Evolutionary conservation across 2,329 filamentous ascomycete genomes (phyloP), one percentile per base, ranked within the genome.

Genomic region (Paraphaeosphaeria sporulosa): DNA sequence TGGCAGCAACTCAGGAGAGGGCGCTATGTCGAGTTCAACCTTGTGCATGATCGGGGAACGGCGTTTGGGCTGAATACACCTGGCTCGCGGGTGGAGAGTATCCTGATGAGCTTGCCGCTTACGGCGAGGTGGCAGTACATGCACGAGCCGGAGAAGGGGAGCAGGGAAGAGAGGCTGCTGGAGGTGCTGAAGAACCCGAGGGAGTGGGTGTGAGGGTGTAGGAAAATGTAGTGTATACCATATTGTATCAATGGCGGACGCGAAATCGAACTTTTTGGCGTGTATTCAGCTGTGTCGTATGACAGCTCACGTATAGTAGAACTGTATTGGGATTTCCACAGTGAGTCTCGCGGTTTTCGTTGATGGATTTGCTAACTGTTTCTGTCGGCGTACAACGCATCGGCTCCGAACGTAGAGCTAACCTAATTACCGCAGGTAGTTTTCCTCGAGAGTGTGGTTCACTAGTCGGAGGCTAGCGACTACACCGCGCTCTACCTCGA

Each of bases 1-100:
- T 99, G 95, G 95, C 95, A 99, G 82, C 95, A 98, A 82, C 84
- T 99, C 64, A 87, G 95, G 52, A 84, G 95, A 66, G 95, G 95
- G n/a, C 86, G 93, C 71, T 99, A 99, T 76, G 95, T 99, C 64
- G 95, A 99, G 80, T 99, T 99, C 80, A 99, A 99, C 80, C 85
- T 99, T 40, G 93, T 99, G 58, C 94, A 99, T 80, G 95, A 99
- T 81, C 88, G 95, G 27, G 95, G 95, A 2, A 99, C 95, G 2
- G 89, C 91, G 8, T 99, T 99, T 78, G 95, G 95, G 1, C 82
- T 99, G 64, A 95, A 95, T 73, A 97, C 94, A 0, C 95, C 95
- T 0, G 93, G 93, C 44, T 91, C 94, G 6, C 86, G 95, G 63
- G 89, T 99, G 2, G 95, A 99, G 84, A 97, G 94, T 78, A 99